These are phyloP conservation scores for Acanthamoeba pearcei DNA, from an alignment of 208 protist genomes.

Conservation along the genomic window DNA sequence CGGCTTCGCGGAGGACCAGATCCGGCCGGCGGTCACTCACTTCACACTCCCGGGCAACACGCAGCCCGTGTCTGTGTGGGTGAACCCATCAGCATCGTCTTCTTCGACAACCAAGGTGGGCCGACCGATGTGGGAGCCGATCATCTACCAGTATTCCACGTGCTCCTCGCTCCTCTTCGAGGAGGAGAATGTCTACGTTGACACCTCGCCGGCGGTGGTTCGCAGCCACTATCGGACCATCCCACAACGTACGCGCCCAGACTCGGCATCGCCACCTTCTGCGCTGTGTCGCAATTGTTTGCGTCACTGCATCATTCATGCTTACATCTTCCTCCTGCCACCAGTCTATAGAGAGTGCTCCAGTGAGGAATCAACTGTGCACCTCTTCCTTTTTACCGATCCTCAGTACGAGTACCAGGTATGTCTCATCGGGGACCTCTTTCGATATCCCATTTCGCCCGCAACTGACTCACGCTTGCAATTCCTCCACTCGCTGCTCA, in stretches of 20 bases:
- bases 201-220: neutral
- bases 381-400: slow-evolving; percentile 38
- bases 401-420: neutral
- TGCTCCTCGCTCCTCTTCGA: neutral
- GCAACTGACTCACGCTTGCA: neutral
- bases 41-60: neutral
- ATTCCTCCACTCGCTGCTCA: neutral
- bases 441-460: neutral
- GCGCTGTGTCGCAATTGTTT: neutral
- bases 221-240: slow-evolving; percentile 52
- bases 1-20: neutral
- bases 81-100: neutral
- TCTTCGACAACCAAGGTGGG: neutral
- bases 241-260: neutral
- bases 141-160: slow-evolving; percentile 22
- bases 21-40: neutral
- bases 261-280: neutral
- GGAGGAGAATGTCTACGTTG: slow-evolving; percentile 33
- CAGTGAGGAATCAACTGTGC: neutral
- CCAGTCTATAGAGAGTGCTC: neutral
- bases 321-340: neutral
- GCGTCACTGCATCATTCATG: neutral
- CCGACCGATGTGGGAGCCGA: neutral
- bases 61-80: neutral
- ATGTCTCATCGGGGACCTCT: neutral